Conservation (phyloP, 2,329 filamentous ascomycete genomes). For the Fusarium fracticaudum region DNA sequence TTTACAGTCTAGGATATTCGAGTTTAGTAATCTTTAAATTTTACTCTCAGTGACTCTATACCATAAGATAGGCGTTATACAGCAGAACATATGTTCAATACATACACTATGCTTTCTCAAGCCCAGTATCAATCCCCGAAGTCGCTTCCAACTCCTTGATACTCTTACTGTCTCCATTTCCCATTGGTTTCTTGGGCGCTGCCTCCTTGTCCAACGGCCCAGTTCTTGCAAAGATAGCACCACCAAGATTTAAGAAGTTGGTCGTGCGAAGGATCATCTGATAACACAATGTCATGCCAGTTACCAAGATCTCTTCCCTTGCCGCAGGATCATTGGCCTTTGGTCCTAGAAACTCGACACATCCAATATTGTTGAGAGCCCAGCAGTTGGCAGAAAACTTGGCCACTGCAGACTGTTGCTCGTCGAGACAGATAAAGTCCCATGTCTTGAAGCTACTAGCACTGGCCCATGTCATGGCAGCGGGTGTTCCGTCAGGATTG, state of each 20-base stretch:
- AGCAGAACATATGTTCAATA: not conserved
- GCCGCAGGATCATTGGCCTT: slow-evolving; percentile 15
- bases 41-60: not conserved
- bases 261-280: slow-evolving; percentile 28
- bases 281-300: slow-evolving; percentile 30
- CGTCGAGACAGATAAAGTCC: slow-evolving; percentile 37
- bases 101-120: not conserved
- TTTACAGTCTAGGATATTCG: not conserved
- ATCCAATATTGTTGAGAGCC: slow-evolving; percentile 23
- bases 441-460: slow-evolving; percentile 30
- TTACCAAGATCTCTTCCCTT: slow-evolving; percentile 31
- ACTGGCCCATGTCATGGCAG: slow-evolving; percentile 36
- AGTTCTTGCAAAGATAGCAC: slow-evolving; percentile 23
- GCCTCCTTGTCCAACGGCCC: slow-evolving; percentile 29
- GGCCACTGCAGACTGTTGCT: slow-evolving; percentile 31
- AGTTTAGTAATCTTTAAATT: not conserved
- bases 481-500: not conserved
- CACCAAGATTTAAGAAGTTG: slow-evolving; percentile 26
- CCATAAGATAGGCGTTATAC: not conserved
- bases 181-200: not conserved
- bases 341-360: slow-evolving; percentile 33
- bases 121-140: not conserved
- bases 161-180: not conserved
- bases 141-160: not conserved
- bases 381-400: slow-evolving; percentile 30